These are phyloP conservation scores for Paraphaeosphaeria minitans DNA, from an alignment of 2,329 filamentous ascomycete genomes.

Conservation along the genomic window DNA sequence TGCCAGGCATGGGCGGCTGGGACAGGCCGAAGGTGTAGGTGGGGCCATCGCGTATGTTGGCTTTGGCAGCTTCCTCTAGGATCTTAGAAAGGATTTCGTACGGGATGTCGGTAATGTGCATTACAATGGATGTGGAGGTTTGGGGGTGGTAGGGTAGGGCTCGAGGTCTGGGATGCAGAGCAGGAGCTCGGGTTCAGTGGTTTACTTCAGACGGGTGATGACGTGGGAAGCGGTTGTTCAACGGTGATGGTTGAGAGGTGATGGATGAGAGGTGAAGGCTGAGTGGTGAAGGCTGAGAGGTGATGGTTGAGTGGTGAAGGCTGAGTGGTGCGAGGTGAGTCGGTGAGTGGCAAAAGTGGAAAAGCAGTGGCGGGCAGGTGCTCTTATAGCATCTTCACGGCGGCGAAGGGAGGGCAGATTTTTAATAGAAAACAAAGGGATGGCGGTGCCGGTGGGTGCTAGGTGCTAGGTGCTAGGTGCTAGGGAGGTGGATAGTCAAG, in stretches of 20 bases:
- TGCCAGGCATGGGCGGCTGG: slow-evolving; percentile 54
- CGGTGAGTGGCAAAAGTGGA: slow-evolving; percentile 13
- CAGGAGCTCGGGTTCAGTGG: slow-evolving; percentile 9
- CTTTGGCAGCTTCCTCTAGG: slow-evolving; percentile 54
- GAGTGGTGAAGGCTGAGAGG: no score
- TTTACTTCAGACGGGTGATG: slow-evolving; percentile 17
- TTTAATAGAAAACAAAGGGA: slow-evolving; percentile 35
- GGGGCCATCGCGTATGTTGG: slow-evolving; percentile 55
- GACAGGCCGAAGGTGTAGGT: slow-evolving; percentile 60
- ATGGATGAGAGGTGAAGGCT: no score
- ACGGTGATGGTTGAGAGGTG: slow-evolving; percentile 17
- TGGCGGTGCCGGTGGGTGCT: slow-evolving; percentile 34
- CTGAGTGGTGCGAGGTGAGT: slow-evolving; percentile 16
- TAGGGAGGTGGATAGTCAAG: no score
- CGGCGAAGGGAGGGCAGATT: slow-evolving; percentile 25
- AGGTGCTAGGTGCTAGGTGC: no score
- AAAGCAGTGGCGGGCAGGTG: background rate
- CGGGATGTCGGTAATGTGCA: slow-evolving; percentile 57
- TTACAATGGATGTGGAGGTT: slow-evolving; percentile 36
- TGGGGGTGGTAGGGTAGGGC: slow-evolving; percentile 12
- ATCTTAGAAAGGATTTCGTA: slow-evolving; percentile 59
- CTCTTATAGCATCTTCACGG: slow-evolving; percentile 34
- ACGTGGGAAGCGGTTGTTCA: slow-evolving; percentile 3
- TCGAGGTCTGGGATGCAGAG: slow-evolving; percentile 20
- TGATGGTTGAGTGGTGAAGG: no score